Evolutionary conservation across 1,139 yeast genomes (phyloP).

Genomic region (Wickerhamomyces sp.): DNA sequence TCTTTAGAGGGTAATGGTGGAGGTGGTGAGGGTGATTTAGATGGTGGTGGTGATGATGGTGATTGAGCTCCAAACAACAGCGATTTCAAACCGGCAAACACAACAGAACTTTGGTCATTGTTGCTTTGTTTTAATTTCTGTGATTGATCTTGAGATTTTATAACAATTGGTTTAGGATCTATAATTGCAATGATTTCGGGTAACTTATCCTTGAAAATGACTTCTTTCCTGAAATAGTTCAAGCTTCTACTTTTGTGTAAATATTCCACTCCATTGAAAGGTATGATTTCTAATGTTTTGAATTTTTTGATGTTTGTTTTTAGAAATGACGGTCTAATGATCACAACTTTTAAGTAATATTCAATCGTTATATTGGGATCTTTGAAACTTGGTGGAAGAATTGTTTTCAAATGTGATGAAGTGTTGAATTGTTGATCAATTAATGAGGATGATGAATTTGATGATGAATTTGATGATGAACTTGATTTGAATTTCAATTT

Average conservation of each 20-base stretch:
- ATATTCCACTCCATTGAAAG: conserved; percentile 38
- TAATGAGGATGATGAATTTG: neutral
- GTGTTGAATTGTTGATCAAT: conserved; percentile 3
- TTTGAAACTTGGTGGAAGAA: conserved; percentile 53
- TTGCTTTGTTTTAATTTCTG: no score
- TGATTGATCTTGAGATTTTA: conserved; percentile 12
- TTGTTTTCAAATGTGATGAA: conserved; percentile 35
- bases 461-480: neutral
- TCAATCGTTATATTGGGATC: conserved; percentile 43
- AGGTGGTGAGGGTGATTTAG: conserved; percentile 1
- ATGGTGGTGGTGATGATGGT: neutral
- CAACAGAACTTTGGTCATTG: neutral
- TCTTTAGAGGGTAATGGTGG: conserved; percentile 2
- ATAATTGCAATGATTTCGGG: conserved; percentile 41
- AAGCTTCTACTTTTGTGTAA: conserved; percentile 28
- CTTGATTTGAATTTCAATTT: neutral
- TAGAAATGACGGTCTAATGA: conserved; percentile 48
- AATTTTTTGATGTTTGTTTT: conserved; percentile 43
- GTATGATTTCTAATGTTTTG: conserved; percentile 50
- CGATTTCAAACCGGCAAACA: conserved; percentile 1
- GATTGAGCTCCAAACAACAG: conserved; percentile 5
- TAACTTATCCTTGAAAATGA: conserved; percentile 34
- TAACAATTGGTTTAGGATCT: conserved; percentile 15
- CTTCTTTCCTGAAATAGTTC: conserved; percentile 37
- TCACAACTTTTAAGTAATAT: conserved; percentile 56